Evolutionary conservation across 2,329 filamentous ascomycete genomes (phyloP).

Genomic region (Monilinia aucupariae): DNA sequence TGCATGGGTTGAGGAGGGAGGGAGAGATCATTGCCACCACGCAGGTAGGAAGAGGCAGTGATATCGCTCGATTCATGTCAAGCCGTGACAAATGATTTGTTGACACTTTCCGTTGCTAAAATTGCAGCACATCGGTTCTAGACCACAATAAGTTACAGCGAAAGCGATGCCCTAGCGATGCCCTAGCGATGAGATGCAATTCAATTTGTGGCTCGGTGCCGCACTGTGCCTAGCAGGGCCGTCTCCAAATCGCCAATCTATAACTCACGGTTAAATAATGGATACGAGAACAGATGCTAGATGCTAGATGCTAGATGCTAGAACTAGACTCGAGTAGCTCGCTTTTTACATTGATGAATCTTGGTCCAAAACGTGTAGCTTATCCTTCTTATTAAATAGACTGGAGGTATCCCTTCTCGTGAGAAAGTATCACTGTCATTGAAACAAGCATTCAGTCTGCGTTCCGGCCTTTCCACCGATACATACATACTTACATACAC

Average conservation of each 20-base stretch:
- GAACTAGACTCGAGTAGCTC: background rate
- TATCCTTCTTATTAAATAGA: background rate
- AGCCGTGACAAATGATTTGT: background rate
- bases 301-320: too few species aligned
- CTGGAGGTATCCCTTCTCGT: background rate
- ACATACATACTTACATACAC: background rate
- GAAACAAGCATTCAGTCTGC: background rate
- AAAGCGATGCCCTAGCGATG: too few species aligned
- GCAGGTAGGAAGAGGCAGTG: background rate
- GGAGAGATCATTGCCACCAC: background rate
- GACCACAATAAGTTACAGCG: background rate
- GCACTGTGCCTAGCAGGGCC: conserved; percentile 1
- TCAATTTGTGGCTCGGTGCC: background rate
- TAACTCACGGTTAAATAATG: background rate
- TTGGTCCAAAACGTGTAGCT: background rate
- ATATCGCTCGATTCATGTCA: background rate
- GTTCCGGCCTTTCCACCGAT: background rate
- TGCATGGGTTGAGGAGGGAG: background rate
- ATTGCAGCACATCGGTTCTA: background rate
- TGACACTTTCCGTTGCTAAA: background rate
- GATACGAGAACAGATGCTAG: background rate
- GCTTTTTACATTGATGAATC: conserved; percentile 4
- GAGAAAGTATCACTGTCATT: background rate
- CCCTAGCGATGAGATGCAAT: background rate
- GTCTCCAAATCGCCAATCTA: conserved; percentile 5